Conservation (phyloP, 768 basidiomycete species). For the Phanerochaete sordida region DNA sequence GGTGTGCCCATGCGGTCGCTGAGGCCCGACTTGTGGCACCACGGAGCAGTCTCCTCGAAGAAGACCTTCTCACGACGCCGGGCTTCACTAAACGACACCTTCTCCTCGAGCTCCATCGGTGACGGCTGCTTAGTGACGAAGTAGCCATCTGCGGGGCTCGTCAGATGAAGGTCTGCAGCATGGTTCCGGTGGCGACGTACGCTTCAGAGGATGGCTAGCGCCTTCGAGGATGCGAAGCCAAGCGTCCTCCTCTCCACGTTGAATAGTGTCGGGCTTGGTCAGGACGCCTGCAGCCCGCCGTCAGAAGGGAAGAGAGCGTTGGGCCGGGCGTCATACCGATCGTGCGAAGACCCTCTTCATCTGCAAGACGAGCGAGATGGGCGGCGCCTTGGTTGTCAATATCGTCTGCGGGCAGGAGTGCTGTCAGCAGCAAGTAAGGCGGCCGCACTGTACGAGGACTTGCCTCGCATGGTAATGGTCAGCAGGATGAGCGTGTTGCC, state of each 20-base stretch:
- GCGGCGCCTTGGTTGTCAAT: constrained; percentile 76
- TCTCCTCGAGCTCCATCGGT: constrained; percentile 43
- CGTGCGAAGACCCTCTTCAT: constrained; percentile 58
- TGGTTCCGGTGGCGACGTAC: neutral
- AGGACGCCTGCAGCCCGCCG: neutral
- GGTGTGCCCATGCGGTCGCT: constrained; percentile 50
- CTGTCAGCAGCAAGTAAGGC: neutral
- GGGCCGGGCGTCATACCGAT: no score
- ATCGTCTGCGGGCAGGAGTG: constrained; percentile 54
- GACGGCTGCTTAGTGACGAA: constrained; percentile 37
- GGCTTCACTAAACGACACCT: constrained; percentile 54
- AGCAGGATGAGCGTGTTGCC: constrained; percentile 57
- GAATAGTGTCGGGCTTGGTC: constrained; percentile 12
- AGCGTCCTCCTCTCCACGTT: constrained; percentile 5
- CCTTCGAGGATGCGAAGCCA: constrained; percentile 12
- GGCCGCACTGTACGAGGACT: constrained; percentile 10
- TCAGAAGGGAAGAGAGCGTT: no score
- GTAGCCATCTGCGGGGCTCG: constrained; percentile 41
- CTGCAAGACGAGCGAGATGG: constrained; percentile 50
- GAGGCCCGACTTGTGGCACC: constrained; percentile 48
- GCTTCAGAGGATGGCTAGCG: constrained; percentile 1
- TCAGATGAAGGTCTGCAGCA: neutral
- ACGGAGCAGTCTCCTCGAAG: constrained; percentile 43
- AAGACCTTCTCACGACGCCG: constrained; percentile 50
- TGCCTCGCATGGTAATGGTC: constrained; percentile 58